Evolutionary conservation across 257 asterid species (phyloP).

Genomic region (Linderniella brevidens): DNA sequence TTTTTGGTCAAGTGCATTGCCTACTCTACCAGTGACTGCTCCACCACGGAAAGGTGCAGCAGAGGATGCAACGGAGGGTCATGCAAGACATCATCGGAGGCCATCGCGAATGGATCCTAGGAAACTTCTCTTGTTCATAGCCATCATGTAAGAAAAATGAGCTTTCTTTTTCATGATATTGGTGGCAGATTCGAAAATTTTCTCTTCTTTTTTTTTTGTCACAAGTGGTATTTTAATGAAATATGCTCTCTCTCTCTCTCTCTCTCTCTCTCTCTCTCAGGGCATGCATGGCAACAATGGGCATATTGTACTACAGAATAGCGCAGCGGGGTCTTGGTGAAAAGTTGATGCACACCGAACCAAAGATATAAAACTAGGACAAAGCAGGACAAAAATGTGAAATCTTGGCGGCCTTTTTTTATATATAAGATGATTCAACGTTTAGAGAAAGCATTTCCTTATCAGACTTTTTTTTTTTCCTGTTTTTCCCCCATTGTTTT

Average conservation of each 20-base stretch:
- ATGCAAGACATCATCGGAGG: slow-evolving; percentile 38
- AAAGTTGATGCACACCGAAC: slow-evolving; percentile 5
- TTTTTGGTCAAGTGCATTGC: slow-evolving; percentile 86
- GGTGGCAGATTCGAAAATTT: too few relatives aligned
- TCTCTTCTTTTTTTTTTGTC: too few relatives aligned
- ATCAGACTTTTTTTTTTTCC: too few relatives aligned
- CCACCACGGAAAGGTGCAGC: slow-evolving; percentile 65
- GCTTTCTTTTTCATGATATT: background rate
- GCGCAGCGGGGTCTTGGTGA: slow-evolving; percentile 56
- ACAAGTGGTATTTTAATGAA: too few relatives aligned
- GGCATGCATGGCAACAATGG: slow-evolving; percentile 99
- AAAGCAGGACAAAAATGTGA: too few relatives aligned
- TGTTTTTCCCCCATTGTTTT: too few relatives aligned
- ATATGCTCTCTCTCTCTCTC: too few relatives aligned
- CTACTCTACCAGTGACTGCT: slow-evolving; percentile 81
- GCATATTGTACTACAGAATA: slow-evolving; percentile 70
- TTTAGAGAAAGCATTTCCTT: too few relatives aligned
- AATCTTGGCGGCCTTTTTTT: too few relatives aligned
- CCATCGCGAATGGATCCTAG: slow-evolving; percentile 90
- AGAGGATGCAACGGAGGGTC: slow-evolving; percentile 62
- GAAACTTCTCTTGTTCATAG: slow-evolving; percentile 71
- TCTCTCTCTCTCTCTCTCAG: too few relatives aligned
- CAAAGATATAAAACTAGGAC: too few relatives aligned
- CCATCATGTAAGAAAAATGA: slow-evolving; percentile 42
- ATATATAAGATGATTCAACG: too few relatives aligned